Evolutionary conservation across 306 rosid genomes (phyloP), one percentile per base, ranked within the genome.

Genomic region (Quillaja saponaria): DNA sequence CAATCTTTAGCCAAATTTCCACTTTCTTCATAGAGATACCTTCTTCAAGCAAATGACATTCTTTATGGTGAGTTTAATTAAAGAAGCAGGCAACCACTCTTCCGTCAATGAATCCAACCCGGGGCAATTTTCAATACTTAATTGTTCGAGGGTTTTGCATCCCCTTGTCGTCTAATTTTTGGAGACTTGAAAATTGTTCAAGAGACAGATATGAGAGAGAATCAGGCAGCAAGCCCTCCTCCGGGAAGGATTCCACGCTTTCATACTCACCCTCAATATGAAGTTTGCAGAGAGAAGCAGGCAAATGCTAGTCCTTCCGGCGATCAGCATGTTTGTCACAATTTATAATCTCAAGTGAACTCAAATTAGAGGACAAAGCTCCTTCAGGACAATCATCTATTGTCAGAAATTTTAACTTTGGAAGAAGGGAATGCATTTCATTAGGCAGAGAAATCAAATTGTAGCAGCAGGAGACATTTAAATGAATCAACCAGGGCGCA

Each of bases 341-440:
- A 56, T 58, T 73, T 41, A 54, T 28, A 31, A 78, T 73, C 47
- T 61, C 63, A 31, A 73, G 60, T 47, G 82, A 64, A 54, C 25
- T 58, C 69, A 47, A 15, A 15, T 56, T 48, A 53, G 76, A 68
- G 28, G 76, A 55, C 28, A 16, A 62, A 3, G 37, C 31, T 15
- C 34, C 57, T 12, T 68, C 53, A 9, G 81, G 74, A 76, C 78
- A 82, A 33, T 74, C 31, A 16, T 72, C 4, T 13, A 78, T 63
- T 13, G 13, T 34, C 42, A 82, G 41, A 38, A 55, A 46, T 18
- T 58, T 21, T n/a, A 41, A 58, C 31, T 20, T 58, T 21, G 64
- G 21, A 38, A 58, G 64, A 41, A 58, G 50, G 20, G n/a, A 18
- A 7, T 58, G 51, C 64, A 58, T 58, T 20, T 18, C 38, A 40